These are phyloP conservation scores for Colletotrichum plurivorum DNA, from an alignment of 2,329 filamentous ascomycete species.

Conservation along the genomic window DNA sequence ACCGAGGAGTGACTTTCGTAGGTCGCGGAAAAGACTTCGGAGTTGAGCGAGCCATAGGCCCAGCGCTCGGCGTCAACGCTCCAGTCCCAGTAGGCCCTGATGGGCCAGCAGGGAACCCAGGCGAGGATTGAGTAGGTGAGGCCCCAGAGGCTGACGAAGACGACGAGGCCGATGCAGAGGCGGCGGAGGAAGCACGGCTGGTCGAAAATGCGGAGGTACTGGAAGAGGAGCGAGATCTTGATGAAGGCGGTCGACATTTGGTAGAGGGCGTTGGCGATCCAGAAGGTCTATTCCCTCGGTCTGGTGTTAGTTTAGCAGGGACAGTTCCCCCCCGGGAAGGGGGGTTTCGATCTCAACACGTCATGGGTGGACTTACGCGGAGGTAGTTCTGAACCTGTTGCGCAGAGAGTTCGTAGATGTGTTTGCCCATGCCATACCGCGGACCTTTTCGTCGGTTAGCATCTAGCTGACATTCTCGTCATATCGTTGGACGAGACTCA, in stretches of 20 bases:
- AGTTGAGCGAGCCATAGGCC: constrained; percentile 48
- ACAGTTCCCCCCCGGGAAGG: neutral
- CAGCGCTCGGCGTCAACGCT: constrained; percentile 45
- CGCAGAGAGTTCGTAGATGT: constrained; percentile 40
- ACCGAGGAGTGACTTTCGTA: constrained; percentile 50
- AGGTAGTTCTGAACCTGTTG: constrained; percentile 42
- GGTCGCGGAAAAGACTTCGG: constrained; percentile 47
- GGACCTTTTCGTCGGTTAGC: constrained; percentile 38
- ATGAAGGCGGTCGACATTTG: constrained; percentile 51
- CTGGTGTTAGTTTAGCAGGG: neutral
- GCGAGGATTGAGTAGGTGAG: constrained; percentile 45
- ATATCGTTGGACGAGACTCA: neutral
- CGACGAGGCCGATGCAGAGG: constrained; percentile 33
- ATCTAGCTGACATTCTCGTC: neutral
- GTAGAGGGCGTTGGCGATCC: constrained; percentile 50
- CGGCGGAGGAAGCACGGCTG: constrained; percentile 45
- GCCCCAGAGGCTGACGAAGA: constrained; percentile 44
- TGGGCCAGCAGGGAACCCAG: constrained; percentile 49
- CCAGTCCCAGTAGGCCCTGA: constrained; percentile 42
- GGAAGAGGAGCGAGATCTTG: constrained; percentile 54
- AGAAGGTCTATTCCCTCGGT: constrained; percentile 46
- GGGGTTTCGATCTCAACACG: neutral
- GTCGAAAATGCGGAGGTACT: constrained; percentile 54
- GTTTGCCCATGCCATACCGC: constrained; percentile 46
- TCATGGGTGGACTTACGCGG: constrained; percentile 39